These are phyloP conservation scores for Plasmodium inui DNA, from an alignment of 169 alveolate genomes.

Conservation along the genomic window DNA sequence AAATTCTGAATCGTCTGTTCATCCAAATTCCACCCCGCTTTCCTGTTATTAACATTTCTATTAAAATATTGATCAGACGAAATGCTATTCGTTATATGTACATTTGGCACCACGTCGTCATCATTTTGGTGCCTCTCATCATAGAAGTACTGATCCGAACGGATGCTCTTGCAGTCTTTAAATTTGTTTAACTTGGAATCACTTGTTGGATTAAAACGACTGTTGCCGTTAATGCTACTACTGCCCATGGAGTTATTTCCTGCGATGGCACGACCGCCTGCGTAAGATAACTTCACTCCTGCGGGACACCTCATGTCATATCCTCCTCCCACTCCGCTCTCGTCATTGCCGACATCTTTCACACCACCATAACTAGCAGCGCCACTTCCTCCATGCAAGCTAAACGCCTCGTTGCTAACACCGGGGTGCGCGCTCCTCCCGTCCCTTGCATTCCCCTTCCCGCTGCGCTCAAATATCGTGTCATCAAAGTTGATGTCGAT, in stretches of 20 bases:
- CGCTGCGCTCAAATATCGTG: conserved; percentile 29
- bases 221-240: conserved; percentile 1
- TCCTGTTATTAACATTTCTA: conserved; percentile 70
- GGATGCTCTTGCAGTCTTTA: conserved; percentile 80
- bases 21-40: conserved; percentile 75
- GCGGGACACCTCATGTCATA: not conserved
- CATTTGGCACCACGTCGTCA: conserved; percentile 30
- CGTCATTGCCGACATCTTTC: not conserved
- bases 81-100: conserved; percentile 76
- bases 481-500: conserved; percentile 70
- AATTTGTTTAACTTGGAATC: conserved; percentile 77
- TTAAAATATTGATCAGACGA: conserved; percentile 85
- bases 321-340: conserved; percentile 10
- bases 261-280: not conserved
- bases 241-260: not conserved
- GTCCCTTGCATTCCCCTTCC: not conserved
- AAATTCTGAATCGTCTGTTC: conserved; percentile 85
- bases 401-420: conserved; percentile 21
- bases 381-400: not conserved
- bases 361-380: conserved; percentile 4
- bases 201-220: conserved; percentile 12
- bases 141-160: conserved; percentile 84
- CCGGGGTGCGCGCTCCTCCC: not conserved
- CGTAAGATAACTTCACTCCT: not conserved
- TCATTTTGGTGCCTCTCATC: conserved; percentile 54